Conservation (phyloP, 2,329 filamentous ascomycete genomes). For the Microdochium nivale region DNA sequence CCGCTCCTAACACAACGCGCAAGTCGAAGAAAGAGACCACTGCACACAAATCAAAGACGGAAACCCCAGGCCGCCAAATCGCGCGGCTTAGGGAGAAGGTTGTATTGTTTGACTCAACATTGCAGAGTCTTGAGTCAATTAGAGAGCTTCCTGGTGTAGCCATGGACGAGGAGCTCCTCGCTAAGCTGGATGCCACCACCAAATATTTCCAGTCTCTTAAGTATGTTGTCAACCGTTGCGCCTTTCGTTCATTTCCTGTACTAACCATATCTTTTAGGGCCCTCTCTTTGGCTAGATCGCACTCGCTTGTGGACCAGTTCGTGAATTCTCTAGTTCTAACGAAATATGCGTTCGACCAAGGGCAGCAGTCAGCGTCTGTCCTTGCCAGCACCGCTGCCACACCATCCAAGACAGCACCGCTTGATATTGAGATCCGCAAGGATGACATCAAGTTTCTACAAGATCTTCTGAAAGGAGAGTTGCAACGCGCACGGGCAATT, state of each 20-base stretch:
- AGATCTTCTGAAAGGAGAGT: constrained; percentile 57
- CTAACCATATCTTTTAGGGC: constrained; percentile 42
- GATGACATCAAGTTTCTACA: constrained; percentile 51
- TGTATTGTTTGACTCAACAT: constrained; percentile 81
- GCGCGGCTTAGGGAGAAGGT: constrained; percentile 77
- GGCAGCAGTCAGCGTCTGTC: constrained; percentile 38
- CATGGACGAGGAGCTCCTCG: constrained; percentile 67
- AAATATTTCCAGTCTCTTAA: constrained; percentile 85
- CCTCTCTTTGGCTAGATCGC: constrained; percentile 77
- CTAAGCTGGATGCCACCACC: constrained; percentile 69
- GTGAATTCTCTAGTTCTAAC: constrained; percentile 81
- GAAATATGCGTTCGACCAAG: constrained; percentile 59
- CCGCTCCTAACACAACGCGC: constrained; percentile 32
- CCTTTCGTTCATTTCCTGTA: constrained; percentile 1
- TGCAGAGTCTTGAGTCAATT: constrained; percentile 86
- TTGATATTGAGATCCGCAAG: constrained; percentile 59
- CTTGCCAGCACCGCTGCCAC: constrained; percentile 29
- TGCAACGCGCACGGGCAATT: constrained; percentile 75
- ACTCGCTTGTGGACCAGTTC: constrained; percentile 63
- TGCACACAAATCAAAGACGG: constrained; percentile 30
- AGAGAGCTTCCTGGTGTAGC: constrained; percentile 85
- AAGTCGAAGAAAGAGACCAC: constrained; percentile 46
- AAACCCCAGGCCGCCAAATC: constrained; percentile 66
- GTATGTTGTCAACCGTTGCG: constrained; percentile 34
- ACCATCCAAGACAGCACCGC: constrained; percentile 34